A percentile compares a stretch with the other conserved stretches of the same genome.
phyloP scores from a whole-genome alignment of 2,329 filamentous ascomycete species.

The Capronia coronata region DNA sequence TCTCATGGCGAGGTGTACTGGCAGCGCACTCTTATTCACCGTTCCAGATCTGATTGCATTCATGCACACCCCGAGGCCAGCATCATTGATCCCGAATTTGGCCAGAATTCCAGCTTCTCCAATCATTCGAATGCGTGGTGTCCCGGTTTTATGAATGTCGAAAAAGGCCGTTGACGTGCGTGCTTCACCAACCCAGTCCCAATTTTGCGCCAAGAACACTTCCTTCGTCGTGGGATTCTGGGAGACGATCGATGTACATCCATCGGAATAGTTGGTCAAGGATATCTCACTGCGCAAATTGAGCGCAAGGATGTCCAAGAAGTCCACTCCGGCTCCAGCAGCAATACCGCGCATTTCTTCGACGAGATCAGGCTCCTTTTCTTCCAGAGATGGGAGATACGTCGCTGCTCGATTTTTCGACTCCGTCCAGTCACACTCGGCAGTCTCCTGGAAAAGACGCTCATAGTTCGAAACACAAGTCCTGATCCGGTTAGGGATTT shows the following conservation, averaged over 20 bases:
- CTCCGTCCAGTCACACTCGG: constrained; percentile 38
- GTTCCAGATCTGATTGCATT: constrained; percentile 57
- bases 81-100: constrained; percentile 59
- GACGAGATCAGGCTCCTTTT: constrained; percentile 29
- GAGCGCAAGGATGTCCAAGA: constrained; percentile 50
- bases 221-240: constrained; percentile 30
- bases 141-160: not conserved
- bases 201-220: constrained; percentile 48
- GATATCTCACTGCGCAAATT: constrained; percentile 54
- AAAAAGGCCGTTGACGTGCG: constrained; percentile 39
- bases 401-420: constrained; percentile 40
- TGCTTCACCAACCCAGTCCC: constrained; percentile 46
- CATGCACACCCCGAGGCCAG: constrained; percentile 53
- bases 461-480: constrained; percentile 28
- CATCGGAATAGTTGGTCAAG: constrained; percentile 36
- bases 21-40: constrained; percentile 47
- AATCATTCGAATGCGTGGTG: constrained; percentile 44
- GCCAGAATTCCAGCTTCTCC: constrained; percentile 53
- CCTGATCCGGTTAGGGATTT: not conserved
- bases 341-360: constrained; percentile 42
- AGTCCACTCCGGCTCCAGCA: constrained; percentile 41
- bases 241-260: constrained; percentile 50
- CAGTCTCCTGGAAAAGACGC: constrained; percentile 33
- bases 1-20: constrained; percentile 57
- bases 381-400: constrained; percentile 38